Evolutionary conservation across 1,284 basidiomycete genomes (phyloP), one percentile per base, ranked within the genome.

Genomic region (Leucocoprinus gongylophorus): DNA sequence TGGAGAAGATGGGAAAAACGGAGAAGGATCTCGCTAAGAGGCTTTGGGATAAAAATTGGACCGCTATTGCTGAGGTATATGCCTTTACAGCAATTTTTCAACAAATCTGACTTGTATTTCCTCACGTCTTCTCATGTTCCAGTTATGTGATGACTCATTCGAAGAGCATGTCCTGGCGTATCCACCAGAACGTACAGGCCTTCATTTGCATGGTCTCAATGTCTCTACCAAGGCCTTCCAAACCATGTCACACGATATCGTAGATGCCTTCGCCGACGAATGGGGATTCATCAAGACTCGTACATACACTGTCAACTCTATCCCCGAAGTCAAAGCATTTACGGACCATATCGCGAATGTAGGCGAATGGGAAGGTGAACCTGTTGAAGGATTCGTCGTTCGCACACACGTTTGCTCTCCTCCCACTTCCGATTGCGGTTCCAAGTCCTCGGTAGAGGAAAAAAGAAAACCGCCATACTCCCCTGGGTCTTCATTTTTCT

Each of bases 121-220:
- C n/a, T n/a, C 9, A 12, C 9, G 9, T 33, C 15, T 33, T 33
- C 15, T 33, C 32, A 33, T 39, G 49, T 47, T 26, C 30, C 61
- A 95, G 93, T 83, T 99, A 2, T 98, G 97, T 65, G 95, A 99
- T 62, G 97, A 99, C 68, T 80, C 79, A 0, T 99, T 99, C 63
- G 97, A 99, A 61, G 97, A 99, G 66, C 97, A 99, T 62, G 95
- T 99, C 38, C 78, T 99, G 0, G 75, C 84, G 0, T 97, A 95
- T 61, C 71, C 88, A 0, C 73, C 78, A 0, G 85, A 95, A 28
- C 81, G 85, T 58, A 91, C 93, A 0, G 97, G 97, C 1, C 81
- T 99, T 1, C 92, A 98, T 61, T 76, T 99, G 0, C 97, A 99
- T 68, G 94, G 95, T 2, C 73, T 99, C 48, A 98, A 98, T 64